Percentiles rank a stretch among this genome's conserved stretches.
Conservation (phyloP, 2,329 filamentous ascomycete genomes). For the Helotiales sp. region DNA sequence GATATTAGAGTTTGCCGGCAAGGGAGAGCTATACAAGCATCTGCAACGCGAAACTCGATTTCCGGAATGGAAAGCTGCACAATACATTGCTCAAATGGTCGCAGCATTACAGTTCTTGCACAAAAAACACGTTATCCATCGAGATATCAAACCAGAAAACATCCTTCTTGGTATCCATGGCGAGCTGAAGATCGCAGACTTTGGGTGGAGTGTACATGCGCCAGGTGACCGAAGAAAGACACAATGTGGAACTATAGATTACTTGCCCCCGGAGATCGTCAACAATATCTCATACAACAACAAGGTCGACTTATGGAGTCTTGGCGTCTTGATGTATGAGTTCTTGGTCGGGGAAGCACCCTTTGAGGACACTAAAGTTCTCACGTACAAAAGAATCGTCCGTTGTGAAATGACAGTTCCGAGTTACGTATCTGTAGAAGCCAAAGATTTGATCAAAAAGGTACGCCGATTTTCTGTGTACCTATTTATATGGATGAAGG, state of each 20-base stretch:
- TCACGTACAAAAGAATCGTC: slow-evolving; percentile 88
- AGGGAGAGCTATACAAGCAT: slow-evolving; percentile 48
- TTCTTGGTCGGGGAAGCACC: slow-evolving; percentile 96
- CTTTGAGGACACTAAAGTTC: slow-evolving; percentile 91
- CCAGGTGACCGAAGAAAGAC: slow-evolving; percentile 90
- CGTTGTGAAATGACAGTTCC: slow-evolving; percentile 91
- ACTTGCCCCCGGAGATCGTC: slow-evolving; percentile 96
- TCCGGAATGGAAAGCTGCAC: slow-evolving; percentile 40
- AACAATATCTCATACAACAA: slow-evolving; percentile 89
- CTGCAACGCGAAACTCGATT: too few relatives aligned
- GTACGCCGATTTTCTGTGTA: slow-evolving; percentile 48
- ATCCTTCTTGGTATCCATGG: slow-evolving; percentile 91
- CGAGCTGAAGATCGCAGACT: slow-evolving; percentile 76
- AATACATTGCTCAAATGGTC: slow-evolving; percentile 72
- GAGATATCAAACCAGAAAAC: slow-evolving; percentile 95
- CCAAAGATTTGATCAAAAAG: slow-evolving; percentile 86
- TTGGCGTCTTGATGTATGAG: slow-evolving; percentile 92
- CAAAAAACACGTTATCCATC: slow-evolving; percentile 92
- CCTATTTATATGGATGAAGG: too few relatives aligned
- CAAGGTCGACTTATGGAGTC: slow-evolving; percentile 93
- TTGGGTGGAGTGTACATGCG: slow-evolving; percentile 30
- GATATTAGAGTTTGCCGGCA: slow-evolving; percentile 68
- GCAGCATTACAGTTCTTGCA: slow-evolving; percentile 82
- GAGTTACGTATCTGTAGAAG: slow-evolving; percentile 85
- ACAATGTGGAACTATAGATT: slow-evolving; percentile 95